Base-by-base conservation (phyloP, 805 yeast species). In the Zygosaccharomyces bisporus region DNA sequence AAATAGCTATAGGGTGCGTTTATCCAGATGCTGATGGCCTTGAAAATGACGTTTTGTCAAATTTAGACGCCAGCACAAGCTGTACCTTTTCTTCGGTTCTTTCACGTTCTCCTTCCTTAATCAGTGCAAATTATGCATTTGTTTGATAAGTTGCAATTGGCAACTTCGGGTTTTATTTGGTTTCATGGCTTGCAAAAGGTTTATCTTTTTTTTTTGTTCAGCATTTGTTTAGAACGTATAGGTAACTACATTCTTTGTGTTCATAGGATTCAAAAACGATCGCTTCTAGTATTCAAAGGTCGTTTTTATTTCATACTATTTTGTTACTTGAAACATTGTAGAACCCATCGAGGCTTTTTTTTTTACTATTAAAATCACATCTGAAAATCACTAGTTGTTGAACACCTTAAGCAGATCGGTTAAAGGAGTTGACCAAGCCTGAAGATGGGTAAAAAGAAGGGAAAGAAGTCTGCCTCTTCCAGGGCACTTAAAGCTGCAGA, bases 1-100 rank as follows among this genome's bases (percentile, higher is more conserved):
- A 77, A 18, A 76, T 85, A 5, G 60, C 74, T 1, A 70, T 75
- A 8, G 90, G 89, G 2, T 63, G 72, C 18, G 79, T 83, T 14
- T 62, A 65, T 50, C 68, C 72, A n/a, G 65, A 47, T 20, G 24
- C 23, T 14, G 41, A 37, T 21, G 19, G 30, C n/a, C 34, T 27
- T 9, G 44, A 31, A 19, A 47, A 36, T 20, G 40, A 37, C 21
- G 31, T 44, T 14, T 30, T 47, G 29, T 47, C 51, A 10, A 41
- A 18, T 21, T 20, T 24, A 20, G 40, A 37, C 10, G 40, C n/a
- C 10, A 10, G 16, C 13, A 14, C 23, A 5, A 25, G 35, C 9
- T 19, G n/a, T 4, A 13, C 31, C 7, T 49, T 47, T 40, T 49
- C 52, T 4, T 63, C 63, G 10, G 61, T 44, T 13, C 25, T 49